Conservation (phyloP, 2,329 filamentous ascomycete species). For the Mycosphaerella sp. region DNA sequence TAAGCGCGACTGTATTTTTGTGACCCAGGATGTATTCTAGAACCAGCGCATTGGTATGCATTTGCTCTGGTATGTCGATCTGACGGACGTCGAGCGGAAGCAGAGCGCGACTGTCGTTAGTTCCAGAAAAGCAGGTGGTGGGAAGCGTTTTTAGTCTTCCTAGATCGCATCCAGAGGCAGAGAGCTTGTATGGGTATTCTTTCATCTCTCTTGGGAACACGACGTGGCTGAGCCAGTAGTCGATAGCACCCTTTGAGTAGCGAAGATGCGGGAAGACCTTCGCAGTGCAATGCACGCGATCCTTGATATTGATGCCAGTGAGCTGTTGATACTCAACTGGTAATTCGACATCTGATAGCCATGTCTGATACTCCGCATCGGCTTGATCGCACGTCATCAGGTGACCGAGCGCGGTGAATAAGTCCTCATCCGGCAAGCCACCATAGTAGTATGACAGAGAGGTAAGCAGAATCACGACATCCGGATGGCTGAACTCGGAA, state of each 20-base stretch:
- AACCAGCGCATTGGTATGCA: constrained; percentile 63
- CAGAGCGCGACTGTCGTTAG: constrained; percentile 57
- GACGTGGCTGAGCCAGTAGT: constrained; percentile 62
- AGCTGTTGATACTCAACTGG: constrained; percentile 19
- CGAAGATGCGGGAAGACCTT: constrained; percentile 40
- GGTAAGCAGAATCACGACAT: constrained; percentile 61
- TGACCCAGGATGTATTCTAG: constrained; percentile 51
- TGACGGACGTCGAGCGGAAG: constrained; percentile 58
- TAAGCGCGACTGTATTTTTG: constrained; percentile 41
- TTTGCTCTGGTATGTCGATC: constrained; percentile 51
- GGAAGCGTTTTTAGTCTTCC: constrained; percentile 46
- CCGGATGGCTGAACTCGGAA: constrained; percentile 63
- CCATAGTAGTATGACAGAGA: constrained; percentile 62
- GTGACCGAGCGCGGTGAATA: constrained; percentile 37
- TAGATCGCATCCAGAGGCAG: constrained; percentile 64
- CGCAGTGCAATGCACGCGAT: constrained; percentile 19
- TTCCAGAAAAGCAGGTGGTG: constrained; percentile 67
- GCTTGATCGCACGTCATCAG: constrained; percentile 26
- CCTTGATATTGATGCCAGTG: constrained; percentile 28
- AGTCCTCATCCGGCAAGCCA: constrained; percentile 44
- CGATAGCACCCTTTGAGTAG: constrained; percentile 51
- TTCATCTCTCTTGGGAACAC: constrained; percentile 62
- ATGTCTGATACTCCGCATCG: constrained; percentile 26
- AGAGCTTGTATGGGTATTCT: constrained; percentile 58
- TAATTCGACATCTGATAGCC: constrained; percentile 20